Evolutionary conservation across 306 rosid species (phyloP).

Genomic region (Senna tora): DNA sequence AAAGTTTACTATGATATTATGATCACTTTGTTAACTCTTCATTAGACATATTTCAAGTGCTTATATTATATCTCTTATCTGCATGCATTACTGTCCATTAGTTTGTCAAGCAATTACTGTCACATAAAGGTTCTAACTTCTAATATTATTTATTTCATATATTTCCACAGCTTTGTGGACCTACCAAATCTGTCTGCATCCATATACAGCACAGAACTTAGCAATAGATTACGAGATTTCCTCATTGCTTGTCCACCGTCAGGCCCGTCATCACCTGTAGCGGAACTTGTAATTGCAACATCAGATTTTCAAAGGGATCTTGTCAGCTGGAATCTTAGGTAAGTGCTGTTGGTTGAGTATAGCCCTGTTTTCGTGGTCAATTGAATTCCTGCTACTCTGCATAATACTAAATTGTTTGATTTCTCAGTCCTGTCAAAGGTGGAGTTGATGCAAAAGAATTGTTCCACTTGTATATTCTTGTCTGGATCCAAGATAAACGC

Average conservation of each 20-base stretch:
- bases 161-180: conserved; percentile 77
- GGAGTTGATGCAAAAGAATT: conserved; percentile 98
- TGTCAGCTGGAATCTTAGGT: conserved; percentile 76
- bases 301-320: conserved; percentile 96
- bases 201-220: conserved; percentile 91
- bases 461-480: conserved; percentile 87
- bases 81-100: conserved; percentile 3
- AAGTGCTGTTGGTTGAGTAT: conserved; percentile 28
- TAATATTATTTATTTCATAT: conserved; percentile 34
- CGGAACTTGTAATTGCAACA: conserved; percentile 89
- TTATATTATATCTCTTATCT: conserved; percentile 31
- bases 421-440: conserved; percentile 75
- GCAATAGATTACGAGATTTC: conserved; percentile 81
- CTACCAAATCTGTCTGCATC: conserved; percentile 93
- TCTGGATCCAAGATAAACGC: conserved; percentile 96
- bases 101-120: conserved; percentile 35
- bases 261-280: conserved; percentile 84
- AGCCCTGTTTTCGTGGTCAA: not conserved
- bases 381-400: conserved; percentile 21
- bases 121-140: conserved; percentile 23
- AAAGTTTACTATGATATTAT: not conserved
- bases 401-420: conserved; percentile 22
- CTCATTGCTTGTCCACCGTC: conserved; percentile 95
- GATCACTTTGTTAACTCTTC: conserved; percentile 14
- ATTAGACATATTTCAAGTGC: conserved; percentile 26